phyloP scores from a whole-genome alignment of 1,284 basidiomycete species.

The Naganishia liquefaciens region DNA sequence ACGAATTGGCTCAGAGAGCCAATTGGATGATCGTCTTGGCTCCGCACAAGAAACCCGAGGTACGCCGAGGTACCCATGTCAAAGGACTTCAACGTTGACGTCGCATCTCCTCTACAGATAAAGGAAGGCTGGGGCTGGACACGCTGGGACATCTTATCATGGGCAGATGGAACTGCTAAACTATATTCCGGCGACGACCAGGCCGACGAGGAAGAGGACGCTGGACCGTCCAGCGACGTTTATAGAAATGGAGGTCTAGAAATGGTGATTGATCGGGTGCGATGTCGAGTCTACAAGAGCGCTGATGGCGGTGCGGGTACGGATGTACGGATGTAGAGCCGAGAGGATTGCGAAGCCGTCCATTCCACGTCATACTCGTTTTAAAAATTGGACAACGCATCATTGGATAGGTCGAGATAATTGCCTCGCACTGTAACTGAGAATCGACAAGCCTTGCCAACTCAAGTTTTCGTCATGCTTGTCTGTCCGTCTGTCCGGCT shows the following conservation, averaged over 20 bases:
- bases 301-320: neutral
- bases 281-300: slow-evolving; percentile 29
- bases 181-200: slow-evolving; percentile 2
- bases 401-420: too few relatives aligned
- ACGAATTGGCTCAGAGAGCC: slow-evolving; percentile 64
- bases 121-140: slow-evolving; percentile 73
- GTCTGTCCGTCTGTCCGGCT: too few relatives aligned
- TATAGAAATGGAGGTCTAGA: slow-evolving; percentile 26
- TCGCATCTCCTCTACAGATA: slow-evolving; percentile 56
- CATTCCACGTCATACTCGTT: neutral
- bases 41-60: slow-evolving; percentile 74
- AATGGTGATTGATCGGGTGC: slow-evolving; percentile 27
- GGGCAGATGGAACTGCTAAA: slow-evolving; percentile 47
- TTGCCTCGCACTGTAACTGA: too few relatives aligned
- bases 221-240: neutral
- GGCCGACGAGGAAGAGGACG: slow-evolving; percentile 16
- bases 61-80: slow-evolving; percentile 41
- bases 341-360: too few relatives aligned
- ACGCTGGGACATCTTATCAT: slow-evolving; percentile 65
- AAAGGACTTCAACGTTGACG: too few relatives aligned
- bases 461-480: too few relatives aligned
- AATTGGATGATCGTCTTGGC: slow-evolving; percentile 68
- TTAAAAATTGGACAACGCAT: too few relatives aligned
- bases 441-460: too few relatives aligned
- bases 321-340: neutral